Base-by-base conservation (phyloP, 192 early-diverging fungal genomes). In the Linderina pennispora region DNA sequence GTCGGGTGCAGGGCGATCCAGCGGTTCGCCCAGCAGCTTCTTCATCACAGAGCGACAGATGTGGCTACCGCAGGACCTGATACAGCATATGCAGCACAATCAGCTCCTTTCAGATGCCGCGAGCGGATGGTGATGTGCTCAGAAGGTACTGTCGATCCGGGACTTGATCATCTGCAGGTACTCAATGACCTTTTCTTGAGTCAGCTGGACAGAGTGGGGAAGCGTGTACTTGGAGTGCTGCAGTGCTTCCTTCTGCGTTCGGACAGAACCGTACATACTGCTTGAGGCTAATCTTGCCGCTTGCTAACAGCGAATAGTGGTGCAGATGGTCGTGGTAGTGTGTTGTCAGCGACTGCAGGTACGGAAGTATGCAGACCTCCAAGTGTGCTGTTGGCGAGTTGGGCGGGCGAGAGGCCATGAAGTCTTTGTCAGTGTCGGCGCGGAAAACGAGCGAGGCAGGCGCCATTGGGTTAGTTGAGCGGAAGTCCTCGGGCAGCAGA, bases 1-100 rank as follows among this genome's bases (percentile, higher is more conserved):
- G 26, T 70, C 59, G 1, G 66, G 66, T 33, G 66, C 55, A 32
- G 66, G 66, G 42, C 46, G 39, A 19, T 58, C 43, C 17, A 70
- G 42, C 4, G 41, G 51, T 55, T 70, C 66, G 11, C 66, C 66
- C 37, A 63, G 44, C 67, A 70, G 54, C 40, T 47, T 50, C 51
- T 70, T 70, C 67, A 70, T 70, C 8, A 50, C 55, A 28, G 46
- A 58, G 2, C 67, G 50, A 51, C 63, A 63, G 23, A 60, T 60
- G 4, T 60, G 59, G 21, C 54, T 47, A n/a, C 42, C 62, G 34
- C 23, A 58, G 58, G 14, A 52, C 55, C 24, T 70, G 67, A 48
- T 70, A 70, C 36, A 48, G 33, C 50, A 70, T 19, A 20, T 63
- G 48, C 34, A 63, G 38, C 43, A 49, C 47, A 13, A 70, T 58